Evolutionary conservation across 768 basidiomycete species (phyloP), one percentile per base, ranked within the genome.

Genomic region (Suillus subalutaceus): DNA sequence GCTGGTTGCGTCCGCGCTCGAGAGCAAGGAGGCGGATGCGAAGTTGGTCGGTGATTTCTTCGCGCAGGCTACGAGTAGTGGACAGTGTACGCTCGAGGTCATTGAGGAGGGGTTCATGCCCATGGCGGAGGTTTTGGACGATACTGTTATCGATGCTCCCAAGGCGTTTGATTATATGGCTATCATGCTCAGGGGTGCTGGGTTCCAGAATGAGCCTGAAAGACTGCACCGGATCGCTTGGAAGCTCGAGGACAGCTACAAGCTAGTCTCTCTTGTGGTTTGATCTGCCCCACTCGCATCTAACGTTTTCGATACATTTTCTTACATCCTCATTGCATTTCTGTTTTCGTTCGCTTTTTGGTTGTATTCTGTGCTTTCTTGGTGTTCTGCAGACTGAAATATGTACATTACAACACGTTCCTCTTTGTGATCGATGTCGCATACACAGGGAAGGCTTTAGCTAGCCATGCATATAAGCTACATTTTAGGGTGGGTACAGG

Each of bases 11-110:
- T 83, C 81, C 30, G 93, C 91, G 1, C 82, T 97, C 70, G 91
- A 96, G 74, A 84, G 87, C 68, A 98, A 95, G 80, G 88, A 91
- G 74, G 83, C 85, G 9, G 93, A 96, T 68, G 92, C 92, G 44
- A 82, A 86, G 71, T 81, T 97, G 41, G 91, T 95, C 20, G 86
- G 88, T 6, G 85, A 90, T 60, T 85, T 97, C 70, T 94, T 97
- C 78, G 75, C 77, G 12, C 84, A 84, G 64, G 88, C 88, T 12
- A 79, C 82, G 40, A 83, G 84, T 50, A 91, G 90, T 79, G 82
- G 81, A 50, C 79, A 90, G 40, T 88, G 89, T 69, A 82, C 87
- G 1, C 62, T 82, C 4, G 85, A 83, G 6, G 77, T 85, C 6
- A 89, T 97, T 76, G 90, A 94, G 78, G 85, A 89, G 66, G 93